Evolutionary conservation across 1,139 yeast genomes (phyloP), one percentile per base, ranked within the genome.

Genomic region (Arxiozyma heterogenica): DNA sequence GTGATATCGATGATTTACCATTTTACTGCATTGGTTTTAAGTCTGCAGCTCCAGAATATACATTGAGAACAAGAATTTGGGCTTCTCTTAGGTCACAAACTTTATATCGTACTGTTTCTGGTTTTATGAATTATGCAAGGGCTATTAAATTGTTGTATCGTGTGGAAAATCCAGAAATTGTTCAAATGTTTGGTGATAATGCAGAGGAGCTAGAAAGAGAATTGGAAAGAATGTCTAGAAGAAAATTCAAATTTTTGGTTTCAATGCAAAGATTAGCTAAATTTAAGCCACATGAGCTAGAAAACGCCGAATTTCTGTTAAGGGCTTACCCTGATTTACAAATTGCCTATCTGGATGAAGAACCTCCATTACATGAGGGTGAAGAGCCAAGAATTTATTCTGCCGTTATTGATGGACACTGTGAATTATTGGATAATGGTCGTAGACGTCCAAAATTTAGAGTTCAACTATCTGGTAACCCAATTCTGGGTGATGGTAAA

Each of bases 21-120:
- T 93, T 93, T 77, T 93, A 93, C 80, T 91, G 98, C 78, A 88
- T 90, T 73, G 98, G 98, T 79, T 93, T 93, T 86, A 93, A 93
- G 76, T 86, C 96, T 68, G 97, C 98, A 72, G 98, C 98, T 61
- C 98, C 98, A 54, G 98, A 93, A 75, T 93, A 93, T 74, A 93
- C 98, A 60, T 79, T 93, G 71, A 87, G 98, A 79, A 93, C 98
- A 15, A 84, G 98, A 79, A 93, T 93, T 67, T 93, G 98, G 98
- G 98, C 98, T 52, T 93, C 98, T 50, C 82, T 93, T 69, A 87
- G 98, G 75, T 93, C 98, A 52, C 98, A 93, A 78, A 93, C 98
- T 52, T 79, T 93, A 73, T 93, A 93, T 78, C 89, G 98, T 78
- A 93, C 98, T 61, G 96, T 93, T 57, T 90, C 98, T 61, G 98